Conservation (phyloP, 1,284 basidiomycete species). For the Cryptococcus sp. region DNA sequence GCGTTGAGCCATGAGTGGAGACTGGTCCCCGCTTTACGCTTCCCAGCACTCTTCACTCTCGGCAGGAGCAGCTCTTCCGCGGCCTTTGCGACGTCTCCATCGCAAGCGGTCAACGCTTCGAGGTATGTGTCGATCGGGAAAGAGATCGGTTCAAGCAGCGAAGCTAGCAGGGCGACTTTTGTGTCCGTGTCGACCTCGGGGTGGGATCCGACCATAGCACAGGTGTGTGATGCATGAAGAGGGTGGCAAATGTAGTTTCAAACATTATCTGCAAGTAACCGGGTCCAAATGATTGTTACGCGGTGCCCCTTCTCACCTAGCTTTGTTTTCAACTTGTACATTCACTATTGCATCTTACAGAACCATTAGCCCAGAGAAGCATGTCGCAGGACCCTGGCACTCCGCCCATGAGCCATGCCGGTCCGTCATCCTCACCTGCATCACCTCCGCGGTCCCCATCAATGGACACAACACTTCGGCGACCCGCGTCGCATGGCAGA, state of each 20-base stretch:
- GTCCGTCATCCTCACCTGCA: slow-evolving; percentile 14
- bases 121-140: slow-evolving; percentile 50
- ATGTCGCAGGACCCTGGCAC: background rate
- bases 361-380: too few species aligned
- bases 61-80: slow-evolving; percentile 55
- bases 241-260: too few species aligned
- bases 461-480: slow-evolving; percentile 21
- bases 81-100: slow-evolving; percentile 65
- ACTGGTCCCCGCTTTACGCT: slow-evolving; percentile 54
- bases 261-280: too few species aligned
- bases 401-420: slow-evolving; percentile 3
- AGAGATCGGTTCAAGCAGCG: slow-evolving; percentile 44
- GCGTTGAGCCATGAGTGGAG: slow-evolving; percentile 62
- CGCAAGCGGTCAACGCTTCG: slow-evolving; percentile 62
- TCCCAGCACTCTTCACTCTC: slow-evolving; percentile 41
- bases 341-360: too few species aligned
- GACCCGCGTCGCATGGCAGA: slow-evolving; percentile 41
- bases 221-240: background rate
- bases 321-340: too few species aligned
- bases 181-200: slow-evolving; percentile 30
- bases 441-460: slow-evolving; percentile 24
- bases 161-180: slow-evolving; percentile 41
- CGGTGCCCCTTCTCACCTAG: too few species aligned
- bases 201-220: background rate
- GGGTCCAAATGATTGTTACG: too few species aligned